Percentiles rank a stretch among this genome's conserved stretches.
These are phyloP conservation scores for Pseudogymnoascus sp. DNA, from an alignment of 2,329 filamentous ascomycete species.

Conservation along the genomic window DNA sequence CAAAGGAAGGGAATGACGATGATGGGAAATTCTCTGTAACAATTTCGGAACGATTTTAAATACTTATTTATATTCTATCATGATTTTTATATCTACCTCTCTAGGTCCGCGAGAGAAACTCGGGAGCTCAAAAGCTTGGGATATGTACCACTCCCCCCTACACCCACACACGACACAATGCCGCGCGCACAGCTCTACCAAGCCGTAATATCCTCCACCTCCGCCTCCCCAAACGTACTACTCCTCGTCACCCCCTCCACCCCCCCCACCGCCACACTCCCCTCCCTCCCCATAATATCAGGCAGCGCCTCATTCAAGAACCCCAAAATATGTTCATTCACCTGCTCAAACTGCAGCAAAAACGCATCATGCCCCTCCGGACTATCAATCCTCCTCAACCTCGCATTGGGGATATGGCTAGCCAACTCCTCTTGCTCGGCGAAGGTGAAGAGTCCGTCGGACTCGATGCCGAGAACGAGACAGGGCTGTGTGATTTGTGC, in stretches of 20 bases:
- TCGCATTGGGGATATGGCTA: slow-evolving; percentile 65
- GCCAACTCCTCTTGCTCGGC: slow-evolving; percentile 93
- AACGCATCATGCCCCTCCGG: slow-evolving; percentile 96
- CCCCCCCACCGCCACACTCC: slow-evolving; percentile 31
- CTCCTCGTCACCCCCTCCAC: slow-evolving; percentile 66
- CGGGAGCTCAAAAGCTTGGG: neutral
- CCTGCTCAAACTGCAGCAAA: slow-evolving; percentile 91
- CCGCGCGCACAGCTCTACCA: slow-evolving; percentile 48
- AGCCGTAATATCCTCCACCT: slow-evolving; percentile 91
- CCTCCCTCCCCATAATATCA: slow-evolving; percentile 71
- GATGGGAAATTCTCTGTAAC: neutral
- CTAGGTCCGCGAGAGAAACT: neutral
- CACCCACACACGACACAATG: neutral
- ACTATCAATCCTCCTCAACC: slow-evolving; percentile 79
- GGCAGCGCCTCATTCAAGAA: slow-evolving; percentile 78
- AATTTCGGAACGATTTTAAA: neutral
- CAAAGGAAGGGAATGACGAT: neutral
- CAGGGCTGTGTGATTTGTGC: slow-evolving; percentile 79
- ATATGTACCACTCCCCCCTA: neutral
- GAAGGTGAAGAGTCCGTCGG: slow-evolving; percentile 92
- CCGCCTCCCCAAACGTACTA: slow-evolving; percentile 89
- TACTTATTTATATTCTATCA: neutral
- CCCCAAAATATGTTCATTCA: slow-evolving; percentile 75
- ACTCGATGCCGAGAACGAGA: slow-evolving; percentile 87
- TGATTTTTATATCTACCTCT: neutral